These are phyloP conservation scores for Fusarium sp. DNA, from an alignment of 2,329 filamentous ascomycete genomes.

Conservation along the genomic window DNA sequence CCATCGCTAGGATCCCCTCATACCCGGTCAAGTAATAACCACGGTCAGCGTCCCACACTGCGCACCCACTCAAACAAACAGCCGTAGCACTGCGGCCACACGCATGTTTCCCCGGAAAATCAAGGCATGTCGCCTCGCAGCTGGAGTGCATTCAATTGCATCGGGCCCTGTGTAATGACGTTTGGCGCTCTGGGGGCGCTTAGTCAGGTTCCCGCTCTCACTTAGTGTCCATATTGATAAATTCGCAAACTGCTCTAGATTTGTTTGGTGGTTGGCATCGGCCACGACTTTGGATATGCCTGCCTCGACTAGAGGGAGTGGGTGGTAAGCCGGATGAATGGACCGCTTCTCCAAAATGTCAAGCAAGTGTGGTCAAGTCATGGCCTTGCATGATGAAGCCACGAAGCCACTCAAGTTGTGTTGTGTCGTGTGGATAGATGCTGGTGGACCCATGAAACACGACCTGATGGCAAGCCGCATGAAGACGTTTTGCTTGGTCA, in stretches of 20 bases:
- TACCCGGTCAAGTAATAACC: slow-evolving; percentile 36
- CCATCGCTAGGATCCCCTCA: slow-evolving; percentile 39
- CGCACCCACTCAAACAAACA: slow-evolving; percentile 38
- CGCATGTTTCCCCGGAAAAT: slow-evolving; percentile 48
- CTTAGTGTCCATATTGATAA: slow-evolving; percentile 2
- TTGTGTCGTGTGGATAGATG: slow-evolving; percentile 28
- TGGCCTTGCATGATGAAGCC: slow-evolving; percentile 8
- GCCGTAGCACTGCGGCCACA: slow-evolving; percentile 37
- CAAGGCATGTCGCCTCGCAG: slow-evolving; percentile 45
- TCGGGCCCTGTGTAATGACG: slow-evolving; percentile 43
- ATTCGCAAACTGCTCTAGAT: slow-evolving; percentile 6
- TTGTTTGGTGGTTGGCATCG: neutral
- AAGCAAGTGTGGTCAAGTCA: slow-evolving; percentile 7
- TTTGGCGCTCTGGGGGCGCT: slow-evolving; percentile 27
- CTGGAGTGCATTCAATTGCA: slow-evolving; percentile 44
- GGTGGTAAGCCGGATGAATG: slow-evolving; percentile 7
- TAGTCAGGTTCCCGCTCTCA: slow-evolving; percentile 29
- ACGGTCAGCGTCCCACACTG: slow-evolving; percentile 41
- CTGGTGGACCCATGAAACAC: slow-evolving; percentile 34
- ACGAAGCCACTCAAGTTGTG: slow-evolving; percentile 17
- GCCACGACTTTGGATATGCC: neutral
- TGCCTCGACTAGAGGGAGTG: neutral
- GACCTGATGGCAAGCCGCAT: slow-evolving; percentile 44
- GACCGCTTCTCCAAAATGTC: slow-evolving; percentile 8
- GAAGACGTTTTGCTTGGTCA: slow-evolving; percentile 30